phyloP scores from a whole-genome alignment of 2,329 filamentous ascomycete genomes.

The Aspergillus nomiae region DNA sequence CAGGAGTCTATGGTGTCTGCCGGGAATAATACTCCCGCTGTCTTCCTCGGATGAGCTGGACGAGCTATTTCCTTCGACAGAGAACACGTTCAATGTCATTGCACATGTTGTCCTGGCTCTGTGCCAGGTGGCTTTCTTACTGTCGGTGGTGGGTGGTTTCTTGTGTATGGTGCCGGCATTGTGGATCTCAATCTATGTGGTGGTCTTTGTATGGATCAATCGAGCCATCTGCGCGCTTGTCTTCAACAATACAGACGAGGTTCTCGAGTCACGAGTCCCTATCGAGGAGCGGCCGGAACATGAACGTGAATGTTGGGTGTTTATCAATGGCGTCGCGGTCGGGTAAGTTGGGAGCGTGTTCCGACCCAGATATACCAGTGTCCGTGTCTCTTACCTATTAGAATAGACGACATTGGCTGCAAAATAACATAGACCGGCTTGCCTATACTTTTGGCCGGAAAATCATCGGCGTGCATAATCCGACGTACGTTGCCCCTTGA shows the following conservation, averaged over 20 bases:
- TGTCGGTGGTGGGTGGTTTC: slow-evolving; percentile 55
- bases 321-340: slow-evolving; percentile 69
- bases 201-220: slow-evolving; percentile 30
- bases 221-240: slow-evolving; percentile 31
- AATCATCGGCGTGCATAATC: slow-evolving; percentile 73
- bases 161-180: slow-evolving; percentile 48
- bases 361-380: slow-evolving; percentile 31
- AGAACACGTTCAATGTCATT: slow-evolving; percentile 60
- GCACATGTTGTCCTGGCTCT: slow-evolving; percentile 62
- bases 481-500: slow-evolving; percentile 52
- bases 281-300: slow-evolving; percentile 37
- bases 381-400: slow-evolving; percentile 8
- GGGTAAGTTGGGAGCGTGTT: slow-evolving; percentile 39
- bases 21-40: slow-evolving; percentile 63
- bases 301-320: slow-evolving; percentile 74
- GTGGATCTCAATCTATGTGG: slow-evolving; percentile 31
- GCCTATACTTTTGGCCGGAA: slow-evolving; percentile 72
- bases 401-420: slow-evolving; percentile 62
- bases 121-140: slow-evolving; percentile 62
- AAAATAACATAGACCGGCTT: slow-evolving; percentile 70
- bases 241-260: slow-evolving; percentile 52
- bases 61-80: slow-evolving; percentile 62
- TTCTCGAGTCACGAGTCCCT: slow-evolving; percentile 39
- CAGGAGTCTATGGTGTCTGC: slow-evolving; percentile 44
- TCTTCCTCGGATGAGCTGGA: slow-evolving; percentile 58